These are phyloP conservation scores for Globisporangium polare DNA, from an alignment of 352 stramenopile species.

Conservation along the genomic window DNA sequence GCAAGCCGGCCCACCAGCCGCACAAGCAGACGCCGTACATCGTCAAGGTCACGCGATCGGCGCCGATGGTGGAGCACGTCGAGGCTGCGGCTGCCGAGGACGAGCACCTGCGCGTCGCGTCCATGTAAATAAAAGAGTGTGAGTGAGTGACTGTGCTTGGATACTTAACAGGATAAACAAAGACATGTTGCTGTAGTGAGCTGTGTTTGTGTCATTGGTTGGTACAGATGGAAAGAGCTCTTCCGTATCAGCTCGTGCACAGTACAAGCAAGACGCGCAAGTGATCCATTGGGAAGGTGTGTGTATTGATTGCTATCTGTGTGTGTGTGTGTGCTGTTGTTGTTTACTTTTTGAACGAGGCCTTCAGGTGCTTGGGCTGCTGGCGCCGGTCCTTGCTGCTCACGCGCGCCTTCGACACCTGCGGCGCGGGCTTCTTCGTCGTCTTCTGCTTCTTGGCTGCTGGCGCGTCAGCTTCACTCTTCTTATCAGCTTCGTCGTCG, in stretches of 20 bases:
- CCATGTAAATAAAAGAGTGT: conserved; percentile 23
- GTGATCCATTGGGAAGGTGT: not conserved
- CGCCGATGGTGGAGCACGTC: conserved; percentile 22
- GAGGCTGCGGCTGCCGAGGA: no score
- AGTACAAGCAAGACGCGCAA: not conserved
- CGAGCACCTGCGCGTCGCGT: conserved; percentile 10
- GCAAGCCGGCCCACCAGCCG: conserved; percentile 93
- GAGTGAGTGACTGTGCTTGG: not conserved
- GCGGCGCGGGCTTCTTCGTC: conserved; percentile 16
- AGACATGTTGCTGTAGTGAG: no score
- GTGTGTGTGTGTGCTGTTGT: no score
- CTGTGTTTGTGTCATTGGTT: not conserved
- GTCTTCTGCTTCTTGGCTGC: conserved; percentile 12
- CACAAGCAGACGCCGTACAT: conserved; percentile 82
- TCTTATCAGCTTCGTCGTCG: not conserved
- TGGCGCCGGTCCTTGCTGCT: conserved; percentile 20
- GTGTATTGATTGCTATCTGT: conserved; percentile 3
- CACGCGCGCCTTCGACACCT: conserved; percentile 12
- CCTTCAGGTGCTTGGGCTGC: conserved; percentile 11
- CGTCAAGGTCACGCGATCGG: conserved; percentile 76
- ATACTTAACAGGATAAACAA: not conserved
- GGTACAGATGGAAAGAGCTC: not conserved
- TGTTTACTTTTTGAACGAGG: conserved; percentile 14
- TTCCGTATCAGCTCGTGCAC: not conserved
- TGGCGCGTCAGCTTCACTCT: not conserved